Percentiles rank a stretch among this genome's conserved stretches.
Conservation (phyloP, 768 basidiomycete species). For the Pleurotus tuber-regium region DNA sequence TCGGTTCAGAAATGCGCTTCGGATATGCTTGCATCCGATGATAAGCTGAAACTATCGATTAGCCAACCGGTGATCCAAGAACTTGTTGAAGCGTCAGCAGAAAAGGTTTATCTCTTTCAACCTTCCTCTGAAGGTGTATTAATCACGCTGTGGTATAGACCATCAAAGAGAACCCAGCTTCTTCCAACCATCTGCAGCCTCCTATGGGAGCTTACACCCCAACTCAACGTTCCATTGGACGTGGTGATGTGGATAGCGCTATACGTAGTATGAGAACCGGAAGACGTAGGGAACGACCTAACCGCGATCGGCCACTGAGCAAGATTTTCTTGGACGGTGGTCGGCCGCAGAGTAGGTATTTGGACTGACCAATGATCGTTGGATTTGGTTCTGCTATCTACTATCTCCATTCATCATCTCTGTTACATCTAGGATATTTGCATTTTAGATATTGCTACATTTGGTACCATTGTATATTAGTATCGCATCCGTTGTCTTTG, state of each 20-base stretch:
- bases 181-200: conserved; percentile 26
- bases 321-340: conserved; percentile 80
- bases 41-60: conserved; percentile 26
- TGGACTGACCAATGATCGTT: too few relatives aligned
- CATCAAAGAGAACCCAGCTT: conserved; percentile 32
- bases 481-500: too few relatives aligned
- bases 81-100: conserved; percentile 15
- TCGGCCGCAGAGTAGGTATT: too few relatives aligned
- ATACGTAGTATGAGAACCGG: conserved; percentile 79
- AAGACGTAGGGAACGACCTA: conserved; percentile 46
- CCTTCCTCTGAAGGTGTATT: background rate
- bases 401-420: too few relatives aligned
- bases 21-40: conserved; percentile 56
- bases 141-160: conserved; percentile 32
- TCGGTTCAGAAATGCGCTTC: conserved; percentile 76
- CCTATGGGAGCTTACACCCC: conserved; percentile 22
- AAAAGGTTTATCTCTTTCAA: conserved; percentile 18
- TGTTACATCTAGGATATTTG: too few relatives aligned
- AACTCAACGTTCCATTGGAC: conserved; percentile 55
- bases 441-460: too few relatives aligned
- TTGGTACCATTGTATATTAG: too few relatives aligned
- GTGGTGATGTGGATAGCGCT: conserved; percentile 82
- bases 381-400: too few relatives aligned
- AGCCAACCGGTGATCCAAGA: conserved; percentile 24
- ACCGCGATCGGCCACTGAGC: conserved; percentile 51